Conservation (phyloP, 192 early-diverging fungal species). For the Haplosporangium gracile region DNA sequence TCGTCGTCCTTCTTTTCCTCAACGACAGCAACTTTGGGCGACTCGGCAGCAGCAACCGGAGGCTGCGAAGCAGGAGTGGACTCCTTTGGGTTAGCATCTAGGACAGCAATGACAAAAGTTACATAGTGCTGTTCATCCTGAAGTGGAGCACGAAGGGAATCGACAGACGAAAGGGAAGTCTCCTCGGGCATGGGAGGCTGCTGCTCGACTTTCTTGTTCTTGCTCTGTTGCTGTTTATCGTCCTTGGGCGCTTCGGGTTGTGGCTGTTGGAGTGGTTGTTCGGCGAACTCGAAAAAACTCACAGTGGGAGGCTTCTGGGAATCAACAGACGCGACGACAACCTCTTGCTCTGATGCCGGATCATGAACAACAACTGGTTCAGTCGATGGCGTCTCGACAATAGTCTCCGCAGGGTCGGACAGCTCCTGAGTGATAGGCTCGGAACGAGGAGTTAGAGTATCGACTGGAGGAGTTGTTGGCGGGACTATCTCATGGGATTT, state of each 20-base stretch:
- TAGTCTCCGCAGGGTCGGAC: not conserved
- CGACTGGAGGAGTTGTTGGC: not conserved
- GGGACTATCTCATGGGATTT: not conserved
- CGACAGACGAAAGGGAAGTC: not conserved
- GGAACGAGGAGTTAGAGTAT: not conserved
- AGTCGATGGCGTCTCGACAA: not conserved
- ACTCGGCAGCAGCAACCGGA: not conserved
- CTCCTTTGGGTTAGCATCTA: too few relatives aligned
- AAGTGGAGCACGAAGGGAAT: not conserved
- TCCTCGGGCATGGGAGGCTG: not conserved
- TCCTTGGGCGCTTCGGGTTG: not conserved
- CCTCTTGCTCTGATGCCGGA: not conserved
- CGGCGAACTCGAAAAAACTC: not conserved
- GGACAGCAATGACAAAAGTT: not conserved
- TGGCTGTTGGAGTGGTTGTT: not conserved
- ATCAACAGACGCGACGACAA: not conserved
- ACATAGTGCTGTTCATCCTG: not conserved
- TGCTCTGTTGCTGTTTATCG: not conserved
- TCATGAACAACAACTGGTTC: not conserved
- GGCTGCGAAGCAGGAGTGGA: too few relatives aligned
- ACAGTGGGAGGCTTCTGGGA: not conserved
- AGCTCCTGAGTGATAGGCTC: not conserved
- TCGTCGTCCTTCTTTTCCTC: conserved; percentile 36
- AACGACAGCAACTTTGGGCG: conserved; percentile 19
- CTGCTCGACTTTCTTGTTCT: not conserved